Conservation (phyloP, 495 filamentous ascomycete genomes). For the Podospora pseudocomata region DNA sequence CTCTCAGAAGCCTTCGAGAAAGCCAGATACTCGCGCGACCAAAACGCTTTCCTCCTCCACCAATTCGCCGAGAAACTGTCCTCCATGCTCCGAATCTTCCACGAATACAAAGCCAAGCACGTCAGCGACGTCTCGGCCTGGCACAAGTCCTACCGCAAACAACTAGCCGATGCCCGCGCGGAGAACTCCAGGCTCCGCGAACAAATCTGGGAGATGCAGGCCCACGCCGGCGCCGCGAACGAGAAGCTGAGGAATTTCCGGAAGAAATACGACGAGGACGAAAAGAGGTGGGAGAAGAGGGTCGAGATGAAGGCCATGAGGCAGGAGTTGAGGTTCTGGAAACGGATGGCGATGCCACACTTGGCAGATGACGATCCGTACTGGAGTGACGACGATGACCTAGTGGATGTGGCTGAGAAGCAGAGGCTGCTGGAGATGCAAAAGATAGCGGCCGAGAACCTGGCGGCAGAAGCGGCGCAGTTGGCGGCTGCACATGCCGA, state of each 20-base stretch:
- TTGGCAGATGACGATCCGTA: constrained; percentile 48
- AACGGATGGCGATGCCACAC: constrained; percentile 52
- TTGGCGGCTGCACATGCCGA: constrained; percentile 25
- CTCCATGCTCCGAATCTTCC: constrained; percentile 50
- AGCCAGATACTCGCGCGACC: constrained; percentile 46
- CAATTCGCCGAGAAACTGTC: constrained; percentile 46
- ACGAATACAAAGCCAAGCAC: constrained; percentile 52
- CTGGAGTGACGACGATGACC: constrained; percentile 55
- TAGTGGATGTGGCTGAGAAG: constrained; percentile 53
- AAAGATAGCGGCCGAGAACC: constrained; percentile 36
- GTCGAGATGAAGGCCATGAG: constrained; percentile 41
- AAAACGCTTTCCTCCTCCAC: constrained; percentile 49
- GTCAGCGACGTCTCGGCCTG: constrained; percentile 49
- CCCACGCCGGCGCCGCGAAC: constrained; percentile 48
- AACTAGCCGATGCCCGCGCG: constrained; percentile 54
- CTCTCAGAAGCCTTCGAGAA: constrained; percentile 52
- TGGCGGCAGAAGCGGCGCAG: constrained; percentile 19
- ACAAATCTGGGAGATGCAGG: constrained; percentile 56
- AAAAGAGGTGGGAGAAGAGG: constrained; percentile 42
- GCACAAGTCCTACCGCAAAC: constrained; percentile 54
- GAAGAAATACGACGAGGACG: constrained; percentile 46
- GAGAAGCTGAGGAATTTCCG: constrained; percentile 48
- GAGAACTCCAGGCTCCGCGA: constrained; percentile 54
- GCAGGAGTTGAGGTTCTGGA: constrained; percentile 54
- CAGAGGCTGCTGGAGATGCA: constrained; percentile 39